phyloP scores from a whole-genome alignment of 306 rosid species.

The Aeschynomene evenia region DNA sequence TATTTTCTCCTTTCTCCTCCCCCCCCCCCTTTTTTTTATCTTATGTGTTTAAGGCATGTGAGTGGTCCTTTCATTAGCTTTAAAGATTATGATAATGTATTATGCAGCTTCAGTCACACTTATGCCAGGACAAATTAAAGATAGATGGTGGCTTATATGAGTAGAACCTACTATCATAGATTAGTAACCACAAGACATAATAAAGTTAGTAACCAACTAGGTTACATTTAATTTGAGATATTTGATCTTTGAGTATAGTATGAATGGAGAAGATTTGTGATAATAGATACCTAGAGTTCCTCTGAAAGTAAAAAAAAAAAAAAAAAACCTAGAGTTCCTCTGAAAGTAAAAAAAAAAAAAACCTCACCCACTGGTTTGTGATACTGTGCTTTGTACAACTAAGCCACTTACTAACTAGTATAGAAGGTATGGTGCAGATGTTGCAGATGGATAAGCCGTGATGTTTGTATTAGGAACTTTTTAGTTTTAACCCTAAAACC shows the following conservation, averaged over 20 bases:
- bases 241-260: too few relatives aligned
- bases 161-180: slow-evolving; percentile 38
- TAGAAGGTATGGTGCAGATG: slow-evolving; percentile 9
- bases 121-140: slow-evolving; percentile 30
- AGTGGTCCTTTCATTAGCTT: slow-evolving; percentile 46
- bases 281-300: too few relatives aligned
- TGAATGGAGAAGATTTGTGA: too few relatives aligned
- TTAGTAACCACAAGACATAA: too few relatives aligned
- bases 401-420: slow-evolving; percentile 18
- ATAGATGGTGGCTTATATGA: slow-evolving; percentile 22
- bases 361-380: slow-evolving; percentile 36
- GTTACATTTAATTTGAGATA: too few relatives aligned
- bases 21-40: neutral
- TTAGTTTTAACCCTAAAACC: slow-evolving; percentile 26
- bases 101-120: slow-evolving; percentile 45
- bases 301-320: too few relatives aligned
- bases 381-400: slow-evolving; percentile 31
- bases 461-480: slow-evolving; percentile 29
- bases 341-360: too few relatives aligned
- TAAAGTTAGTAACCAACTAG: too few relatives aligned
- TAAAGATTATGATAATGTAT: slow-evolving; percentile 34
- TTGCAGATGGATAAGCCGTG: slow-evolving; percentile 34
- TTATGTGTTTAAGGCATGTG: slow-evolving; percentile 31
- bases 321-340: too few relatives aligned
- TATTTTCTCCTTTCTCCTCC: neutral